Evolutionary conservation across 148 eudicot species (phyloP), one percentile per base, ranked within the genome.

Genomic region (Dysphania ambrosioides): DNA sequence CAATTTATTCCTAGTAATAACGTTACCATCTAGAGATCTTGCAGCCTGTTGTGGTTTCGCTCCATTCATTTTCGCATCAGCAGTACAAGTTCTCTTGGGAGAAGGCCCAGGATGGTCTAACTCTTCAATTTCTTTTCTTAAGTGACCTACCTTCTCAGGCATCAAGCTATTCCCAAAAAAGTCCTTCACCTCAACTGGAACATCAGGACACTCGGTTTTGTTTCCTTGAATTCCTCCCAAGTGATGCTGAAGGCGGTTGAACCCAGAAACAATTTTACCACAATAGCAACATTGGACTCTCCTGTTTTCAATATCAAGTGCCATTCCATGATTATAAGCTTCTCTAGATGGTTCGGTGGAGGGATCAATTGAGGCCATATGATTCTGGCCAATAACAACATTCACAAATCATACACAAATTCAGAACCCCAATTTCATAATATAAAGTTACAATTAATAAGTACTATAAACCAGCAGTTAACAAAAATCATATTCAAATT

Each of bases 201-300:
- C 90, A 23, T 36, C 29, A 0, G 32, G 40, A 78, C 95, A 88
- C 72, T 78, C 83, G 10, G 10, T 15, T 35, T 73, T 79, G 51
- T 84, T 81, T 27, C 84, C 86, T 41, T 75, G 77, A 15, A 76
- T 71, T 23, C 87, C 82, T 19, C 82, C 88, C 73, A 90, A 82
- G 71, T 88, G 91, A 72, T 61, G 71, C 64, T 80, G 82, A 66
- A 90, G 83, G 71, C 84, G 83, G 70, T 44, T 70, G 58, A 83
- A 83, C 30, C 90, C 88, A 29, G 84, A 68, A 32, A 88, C 79
- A n/a, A 74, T 68, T 71, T 80, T 83, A 21, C 82, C 84, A 81
- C 95, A 88, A 31, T 88, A 80, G 57, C 77, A 79, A 72, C 95
- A 90, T 44, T 85, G 83, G 5, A 85, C 78, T 76, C 70, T 85